Percentiles rank a stretch among this genome's conserved stretches.
Evolutionary conservation across 192 early-diverging fungal genomes (phyloP).

Genomic region (Funneliformis geosporum): DNA sequence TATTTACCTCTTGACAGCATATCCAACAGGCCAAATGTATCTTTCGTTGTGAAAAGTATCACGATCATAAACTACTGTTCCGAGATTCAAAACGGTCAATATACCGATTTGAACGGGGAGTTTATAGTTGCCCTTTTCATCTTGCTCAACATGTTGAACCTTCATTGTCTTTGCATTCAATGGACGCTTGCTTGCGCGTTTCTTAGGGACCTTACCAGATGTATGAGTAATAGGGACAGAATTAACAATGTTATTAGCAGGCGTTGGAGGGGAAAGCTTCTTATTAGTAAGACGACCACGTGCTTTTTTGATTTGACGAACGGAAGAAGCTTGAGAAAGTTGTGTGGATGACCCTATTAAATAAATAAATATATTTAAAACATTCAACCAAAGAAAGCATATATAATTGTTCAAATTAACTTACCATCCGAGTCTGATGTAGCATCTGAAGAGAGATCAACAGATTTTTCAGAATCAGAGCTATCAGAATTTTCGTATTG

Average conservation of each 20-base stretch:
- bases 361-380: background rate
- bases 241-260: slow-evolving; percentile 25
- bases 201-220: slow-evolving; percentile 9
- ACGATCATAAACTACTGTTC: slow-evolving; percentile 73
- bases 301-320: slow-evolving; percentile 35
- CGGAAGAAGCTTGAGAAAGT: slow-evolving; percentile 40
- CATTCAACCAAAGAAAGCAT: background rate
- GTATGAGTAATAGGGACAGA: slow-evolving; percentile 13
- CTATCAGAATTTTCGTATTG: slow-evolving; percentile 10
- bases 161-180: slow-evolving; percentile 32
- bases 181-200: slow-evolving; percentile 31
- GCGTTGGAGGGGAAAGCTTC: slow-evolving; percentile 23
- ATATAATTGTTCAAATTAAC: background rate
- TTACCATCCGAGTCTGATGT: slow-evolving; percentile 22
- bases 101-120: slow-evolving; percentile 81
- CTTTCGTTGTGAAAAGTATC: slow-evolving; percentile 84
- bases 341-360: background rate
- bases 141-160: slow-evolving; percentile 52
- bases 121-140: slow-evolving; percentile 67
- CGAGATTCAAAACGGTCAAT: slow-evolving; percentile 70
- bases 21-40: slow-evolving; percentile 93
- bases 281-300: slow-evolving; percentile 34
- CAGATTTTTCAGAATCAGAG: slow-evolving; percentile 25
- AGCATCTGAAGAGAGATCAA: background rate
- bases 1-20: slow-evolving; percentile 57